phyloP scores from a whole-genome alignment of 176 grass and related monocot species.

The Thinopyrum elongatum region DNA sequence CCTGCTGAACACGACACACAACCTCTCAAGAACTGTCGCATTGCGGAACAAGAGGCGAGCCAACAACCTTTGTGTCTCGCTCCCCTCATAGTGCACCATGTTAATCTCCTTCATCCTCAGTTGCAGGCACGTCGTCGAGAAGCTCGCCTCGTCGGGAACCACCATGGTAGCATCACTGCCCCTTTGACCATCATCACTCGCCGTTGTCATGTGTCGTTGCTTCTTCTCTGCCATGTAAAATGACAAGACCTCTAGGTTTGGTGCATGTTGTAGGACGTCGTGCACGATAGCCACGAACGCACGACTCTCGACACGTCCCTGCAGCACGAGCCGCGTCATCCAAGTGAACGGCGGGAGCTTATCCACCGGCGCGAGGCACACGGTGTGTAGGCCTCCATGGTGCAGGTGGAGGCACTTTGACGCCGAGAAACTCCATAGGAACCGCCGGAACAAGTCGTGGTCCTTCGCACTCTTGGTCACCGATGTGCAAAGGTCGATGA shows the following conservation, averaged over 20 bases:
- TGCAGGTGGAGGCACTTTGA: neutral
- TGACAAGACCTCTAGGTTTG: neutral
- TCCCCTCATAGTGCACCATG: conserved; percentile 13
- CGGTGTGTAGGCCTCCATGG: neutral
- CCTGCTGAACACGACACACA: neutral
- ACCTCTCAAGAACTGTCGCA: neutral
- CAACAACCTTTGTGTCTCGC: neutral
- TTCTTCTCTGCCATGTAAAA: neutral
- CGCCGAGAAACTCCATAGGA: neutral
- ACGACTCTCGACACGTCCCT: neutral
- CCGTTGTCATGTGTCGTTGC: neutral
- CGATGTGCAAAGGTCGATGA: neutral
- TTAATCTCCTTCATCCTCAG: neutral
- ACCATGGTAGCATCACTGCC: neutral
- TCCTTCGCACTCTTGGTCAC: too few relatives aligned
- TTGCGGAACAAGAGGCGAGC: neutral
- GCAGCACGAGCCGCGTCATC: neutral
- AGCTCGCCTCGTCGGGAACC: neutral
- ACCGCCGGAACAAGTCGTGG: neutral
- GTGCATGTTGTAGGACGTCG: neutral
- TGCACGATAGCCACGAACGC: neutral
- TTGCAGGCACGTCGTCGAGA: neutral
- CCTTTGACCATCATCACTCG: neutral
- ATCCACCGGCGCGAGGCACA: neutral
- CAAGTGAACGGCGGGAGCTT: neutral